A percentile compares a stretch with the other conserved stretches of the same genome.
phyloP scores from a whole-genome alignment of 169 alveolate genomes.

The Plasmodium falciparum region DNA sequence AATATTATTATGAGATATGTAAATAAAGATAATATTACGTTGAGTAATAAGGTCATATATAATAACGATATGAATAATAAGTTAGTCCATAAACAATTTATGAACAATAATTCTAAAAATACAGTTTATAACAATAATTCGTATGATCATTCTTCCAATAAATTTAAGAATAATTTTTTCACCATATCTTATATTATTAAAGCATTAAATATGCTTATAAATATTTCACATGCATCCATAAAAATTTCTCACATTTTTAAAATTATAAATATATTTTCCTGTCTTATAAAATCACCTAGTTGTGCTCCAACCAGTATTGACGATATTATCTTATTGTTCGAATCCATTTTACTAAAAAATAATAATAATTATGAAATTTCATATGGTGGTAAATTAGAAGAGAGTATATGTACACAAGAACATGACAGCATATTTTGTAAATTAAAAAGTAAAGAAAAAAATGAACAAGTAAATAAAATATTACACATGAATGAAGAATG shows the following conservation, averaged over 20 bases:
- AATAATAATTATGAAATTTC: not conserved
- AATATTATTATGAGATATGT: constrained; percentile 64
- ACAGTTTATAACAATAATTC: too few species aligned
- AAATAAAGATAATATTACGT: constrained; percentile 18
- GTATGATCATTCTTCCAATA: not conserved
- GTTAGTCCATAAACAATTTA: too few species aligned
- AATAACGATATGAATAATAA: too few species aligned
- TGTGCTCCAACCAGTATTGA: constrained; percentile 19
- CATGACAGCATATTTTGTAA: not conserved
- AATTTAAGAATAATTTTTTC: constrained; percentile 18
- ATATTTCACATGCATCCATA: constrained; percentile 29
- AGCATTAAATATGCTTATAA: constrained; percentile 61
- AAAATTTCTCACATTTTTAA: constrained; percentile 51
- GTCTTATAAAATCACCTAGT: constrained; percentile 36
- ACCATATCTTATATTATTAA: constrained; percentile 41
- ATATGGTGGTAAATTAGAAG: not conserved
- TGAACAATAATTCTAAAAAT: too few species aligned
- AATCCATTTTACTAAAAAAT: constrained; percentile 34
- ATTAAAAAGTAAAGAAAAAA: constrained; percentile 6
- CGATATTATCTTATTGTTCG: constrained; percentile 44
- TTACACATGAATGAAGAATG: too few species aligned
- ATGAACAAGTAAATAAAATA: not conserved
- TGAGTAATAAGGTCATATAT: not conserved
- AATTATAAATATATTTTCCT: constrained; percentile 43
- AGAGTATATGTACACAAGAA: not conserved